phyloP scores from a whole-genome alignment of 2,329 filamentous ascomycete species.

The Colletotrichum sp. region DNA sequence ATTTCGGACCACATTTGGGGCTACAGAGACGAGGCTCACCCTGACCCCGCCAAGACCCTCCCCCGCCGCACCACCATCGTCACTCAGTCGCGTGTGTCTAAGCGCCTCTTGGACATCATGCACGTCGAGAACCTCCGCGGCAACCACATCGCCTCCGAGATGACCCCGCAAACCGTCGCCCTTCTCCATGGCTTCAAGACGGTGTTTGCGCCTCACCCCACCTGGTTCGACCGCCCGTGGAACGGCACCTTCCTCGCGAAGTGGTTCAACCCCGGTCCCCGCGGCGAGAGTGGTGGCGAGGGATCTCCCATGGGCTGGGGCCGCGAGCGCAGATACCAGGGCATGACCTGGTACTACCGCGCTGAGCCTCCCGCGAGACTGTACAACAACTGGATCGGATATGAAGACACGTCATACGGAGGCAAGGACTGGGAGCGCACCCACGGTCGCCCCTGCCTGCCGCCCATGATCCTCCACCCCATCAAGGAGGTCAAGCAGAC shows the following conservation, averaged over 20 bases:
- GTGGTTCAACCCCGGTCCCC: constrained; percentile 66
- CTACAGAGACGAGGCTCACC: constrained; percentile 58
- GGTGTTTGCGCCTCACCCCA: constrained; percentile 78
- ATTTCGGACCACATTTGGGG: constrained; percentile 72
- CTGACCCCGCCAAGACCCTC: constrained; percentile 57
- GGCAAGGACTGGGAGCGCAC: constrained; percentile 60
- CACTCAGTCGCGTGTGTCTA: constrained; percentile 76
- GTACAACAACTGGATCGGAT: constrained; percentile 70
- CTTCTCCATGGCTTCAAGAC: constrained; percentile 81
- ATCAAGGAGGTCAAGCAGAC: constrained; percentile 64
- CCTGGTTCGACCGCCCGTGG: constrained; percentile 82
- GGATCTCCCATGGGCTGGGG: constrained; percentile 66
- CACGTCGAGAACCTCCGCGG: constrained; percentile 76
- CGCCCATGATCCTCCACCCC: constrained; percentile 63
- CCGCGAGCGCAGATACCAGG: constrained; percentile 60
- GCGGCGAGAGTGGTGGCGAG: constrained; percentile 57
- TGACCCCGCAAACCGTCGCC: constrained; percentile 76
- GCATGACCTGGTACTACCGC: constrained; percentile 67
- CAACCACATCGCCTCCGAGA: constrained; percentile 80
- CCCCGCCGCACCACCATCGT: constrained; percentile 80
- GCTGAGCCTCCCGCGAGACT: constrained; percentile 61
- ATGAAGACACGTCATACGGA: constrained; percentile 59
- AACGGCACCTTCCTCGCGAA: constrained; percentile 54
- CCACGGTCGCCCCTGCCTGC: constrained; percentile 63
- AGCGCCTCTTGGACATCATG: constrained; percentile 75